Base-by-base conservation (phyloP, 2,329 filamentous ascomycete species). In the Penicillium sp. region DNA sequence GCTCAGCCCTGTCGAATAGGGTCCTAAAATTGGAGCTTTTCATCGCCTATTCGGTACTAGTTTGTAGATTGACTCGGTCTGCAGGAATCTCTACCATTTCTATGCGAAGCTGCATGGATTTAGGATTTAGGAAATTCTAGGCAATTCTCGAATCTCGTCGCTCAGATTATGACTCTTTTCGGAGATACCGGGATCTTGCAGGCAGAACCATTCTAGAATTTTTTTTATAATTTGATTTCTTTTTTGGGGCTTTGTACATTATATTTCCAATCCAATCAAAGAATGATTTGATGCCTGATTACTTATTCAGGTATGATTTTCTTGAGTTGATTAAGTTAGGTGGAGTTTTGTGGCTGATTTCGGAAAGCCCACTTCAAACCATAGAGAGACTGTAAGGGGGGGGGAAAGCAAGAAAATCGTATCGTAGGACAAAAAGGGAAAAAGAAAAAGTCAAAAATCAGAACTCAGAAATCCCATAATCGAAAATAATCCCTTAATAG, bases 1-100 rank as follows among this genome's bases (percentile, higher is more conserved):
- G 61, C 62, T 60, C 61, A 65, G 62, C 61, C 62, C 51, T 64
- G 53, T 51, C 31, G 49, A 31, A 48, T 27, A 26, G 52, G 22
- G 33, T 44, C 55, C 55, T 51, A 50, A 56, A 56, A 54, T 53
- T 59, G 52, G 56, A 51, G 37, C 23, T 40, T 12, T 11, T 11
- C 37, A 40, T 40, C 37, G 40, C 35, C 43, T 44, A 53, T 60
- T 55, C 52, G 47, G 18, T 44, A 41, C 43, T 51, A 54, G 51
- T 56, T 51, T 56, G 33, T 42, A 50, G 49, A 57, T 55, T 53
- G 51, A 47, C 54, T 42, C 45, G 54, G 53, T 50, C 45, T 60
- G 58, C 54, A 54, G 57, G 56, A 49, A 53, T 51, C 22, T 37
- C 49, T 37, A 4, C 35, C 14, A 55, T 48, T 53, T 29, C 49